Evolutionary conservation across 1,284 basidiomycete genomes (phyloP), one percentile per base, ranked within the genome.

Genomic region (Megacollybia platyphylla): DNA sequence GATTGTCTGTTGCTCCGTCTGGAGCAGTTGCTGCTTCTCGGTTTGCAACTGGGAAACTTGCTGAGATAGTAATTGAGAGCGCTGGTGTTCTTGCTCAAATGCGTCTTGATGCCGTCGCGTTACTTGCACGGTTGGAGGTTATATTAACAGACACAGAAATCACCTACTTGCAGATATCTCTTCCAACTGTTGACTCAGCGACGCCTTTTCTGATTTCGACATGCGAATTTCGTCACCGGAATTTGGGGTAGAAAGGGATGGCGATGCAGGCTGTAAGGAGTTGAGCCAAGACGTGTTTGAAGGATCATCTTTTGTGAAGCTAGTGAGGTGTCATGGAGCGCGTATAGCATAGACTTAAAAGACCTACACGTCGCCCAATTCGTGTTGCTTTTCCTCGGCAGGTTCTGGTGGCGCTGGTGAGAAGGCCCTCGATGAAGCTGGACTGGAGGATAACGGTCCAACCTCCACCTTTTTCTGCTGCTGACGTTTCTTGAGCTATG

Each of bases 401-500:
- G 52, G 46, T 31, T 68, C 65, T 34, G 57, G 57, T 36, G 53
- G 61, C 17, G 61, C 59, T 20, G 78, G 76, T 15, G 79, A 72
- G 46, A 67, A 66, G 1, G 74, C 62, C 49, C 78, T 64, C 17
- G 74, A 69, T 6, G 63, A 58, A 7, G 68, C 61, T 1, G 71
- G 71, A 46, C 62, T 74, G 39, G 64, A 58, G 39, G 55, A 52
- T 40, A 53, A 64, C 55, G 64, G 63, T 32, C 55, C 56, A 41
- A 57, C 64, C 27, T 62, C 68, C 41, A 63, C 61, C 55, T 79
- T 80, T 64, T 83, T 77, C 51, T 79, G 73, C 51, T 24, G 20
- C 20, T 83, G 79, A 46, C 77, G 75, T 56, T 79, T 85, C 64
- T 81, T 79, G 55, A 85, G 67, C 82, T 86, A 57, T 46, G 54